Base-by-base conservation (phyloP, 1,284 basidiomycete species). In the Marasmius sp. region DNA sequence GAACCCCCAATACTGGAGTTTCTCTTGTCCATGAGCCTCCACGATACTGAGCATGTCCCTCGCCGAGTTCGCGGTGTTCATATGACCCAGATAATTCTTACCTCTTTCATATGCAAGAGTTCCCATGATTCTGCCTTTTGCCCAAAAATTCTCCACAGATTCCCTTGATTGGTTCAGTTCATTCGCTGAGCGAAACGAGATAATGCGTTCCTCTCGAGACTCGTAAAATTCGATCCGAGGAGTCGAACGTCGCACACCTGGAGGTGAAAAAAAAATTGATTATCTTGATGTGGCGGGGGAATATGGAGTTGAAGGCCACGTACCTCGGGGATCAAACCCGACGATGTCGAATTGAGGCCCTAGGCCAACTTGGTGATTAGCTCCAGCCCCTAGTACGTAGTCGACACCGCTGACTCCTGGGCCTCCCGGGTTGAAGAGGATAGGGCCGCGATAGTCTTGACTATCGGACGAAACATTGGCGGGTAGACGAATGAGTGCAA, bases 351-450 rank as follows among this genome's bases (percentile, higher is more conserved):
- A 85, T 36, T 77, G 70, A 2, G 74, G 72, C 7, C 83, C 83
- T n/a, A 83, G 49, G 49, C 81, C 62, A 1, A 62, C 51, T 18
- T 73, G 70, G 27, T 83, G 61, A 1, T 61, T 49, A 5, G 67
- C 59, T 0, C 77, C 82, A 0, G 33, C 11, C 0, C 34, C 49
- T 1, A 68, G 54, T n/a, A 80, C 64, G 0, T 75, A 39, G 8
- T 64, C 60, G 9, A 75, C 70, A n/a, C 74, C 74, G 33, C 71
- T 70, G 33, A 68, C 71, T 34, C 82, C 83, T 11, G 83, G 82
- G 0, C 83, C 83, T 1, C 83, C 83, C 0, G 84, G 84, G 61
- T 85, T 85, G 67, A 83, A 69, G 2, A 84, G 69, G 18, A 85
- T 70, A 0, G 81, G 79, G 0, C 82, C 82, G 34, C 73, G 72